phyloP scores from a whole-genome alignment of 495 filamentous ascomycete genomes.

The Terfezia boudieri region DNA sequence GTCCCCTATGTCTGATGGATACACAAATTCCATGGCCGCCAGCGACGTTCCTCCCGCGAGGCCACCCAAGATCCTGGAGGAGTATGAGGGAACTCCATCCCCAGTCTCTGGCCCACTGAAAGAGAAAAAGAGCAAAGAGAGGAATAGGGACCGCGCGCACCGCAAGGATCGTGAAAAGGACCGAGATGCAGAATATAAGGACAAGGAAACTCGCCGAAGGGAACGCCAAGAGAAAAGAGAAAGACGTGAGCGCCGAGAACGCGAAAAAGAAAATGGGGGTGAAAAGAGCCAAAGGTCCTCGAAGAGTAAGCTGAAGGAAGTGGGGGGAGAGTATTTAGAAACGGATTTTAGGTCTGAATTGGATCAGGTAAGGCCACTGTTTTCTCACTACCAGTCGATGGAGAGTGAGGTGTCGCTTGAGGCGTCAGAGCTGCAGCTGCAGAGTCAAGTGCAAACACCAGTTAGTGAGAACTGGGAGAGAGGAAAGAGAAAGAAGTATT shows the following conservation, averaged over 20 bases:
- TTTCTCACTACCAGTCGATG: neutral
- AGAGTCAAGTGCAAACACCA: neutral
- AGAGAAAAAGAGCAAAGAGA: slow-evolving; percentile 6
- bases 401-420: too few species aligned
- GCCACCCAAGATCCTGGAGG: slow-evolving; percentile 9
- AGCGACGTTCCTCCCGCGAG: slow-evolving; percentile 4
- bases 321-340: neutral
- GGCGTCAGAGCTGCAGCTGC: neutral
- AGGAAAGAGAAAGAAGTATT: too few species aligned
- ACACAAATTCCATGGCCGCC: slow-evolving; percentile 11
- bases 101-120: slow-evolving; percentile 9
- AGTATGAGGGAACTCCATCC: slow-evolving; percentile 3
- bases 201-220: slow-evolving; percentile 17
- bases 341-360: neutral
- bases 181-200: slow-evolving; percentile 8
- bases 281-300: neutral
- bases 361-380: neutral
- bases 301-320: neutral
- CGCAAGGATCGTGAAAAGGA: slow-evolving; percentile 13
- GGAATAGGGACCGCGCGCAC: slow-evolving; percentile 7
- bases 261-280: neutral
- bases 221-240: slow-evolving; percentile 15
- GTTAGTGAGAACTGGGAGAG: neutral
- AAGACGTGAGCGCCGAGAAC: neutral
- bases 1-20: slow-evolving; percentile 16